Evolutionary conservation across 768 basidiomycete species (phyloP).

Genomic region (Rhodotorula toruloides): DNA sequence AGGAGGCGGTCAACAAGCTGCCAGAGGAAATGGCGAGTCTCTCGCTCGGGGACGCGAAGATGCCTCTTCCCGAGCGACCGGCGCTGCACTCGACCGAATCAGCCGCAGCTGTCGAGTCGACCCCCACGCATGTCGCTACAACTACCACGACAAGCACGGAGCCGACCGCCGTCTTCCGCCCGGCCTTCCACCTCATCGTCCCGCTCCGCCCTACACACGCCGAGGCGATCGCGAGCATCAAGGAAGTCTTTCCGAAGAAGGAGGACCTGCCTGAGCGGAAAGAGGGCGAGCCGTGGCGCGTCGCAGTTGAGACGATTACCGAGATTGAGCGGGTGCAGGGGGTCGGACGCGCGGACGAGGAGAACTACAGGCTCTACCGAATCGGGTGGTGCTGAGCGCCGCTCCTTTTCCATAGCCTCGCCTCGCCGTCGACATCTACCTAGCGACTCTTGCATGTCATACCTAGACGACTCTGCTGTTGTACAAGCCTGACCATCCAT

Average conservation of each 20-base stretch:
- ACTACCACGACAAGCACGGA: not conserved
- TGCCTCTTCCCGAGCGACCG: slow-evolving; percentile 4
- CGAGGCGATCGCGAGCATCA: slow-evolving; percentile 52
- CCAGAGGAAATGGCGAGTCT: slow-evolving; percentile 12
- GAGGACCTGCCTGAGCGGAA: slow-evolving; percentile 6
- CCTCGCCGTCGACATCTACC: too few relatives aligned
- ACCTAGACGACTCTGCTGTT: too few relatives aligned
- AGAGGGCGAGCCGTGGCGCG: slow-evolving; percentile 37
- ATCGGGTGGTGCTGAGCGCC: slow-evolving; percentile 58
- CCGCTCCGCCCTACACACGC: slow-evolving; percentile 57
- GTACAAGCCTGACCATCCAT: too few relatives aligned
- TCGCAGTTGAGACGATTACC: slow-evolving; percentile 55
- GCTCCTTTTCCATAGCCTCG: not conserved
- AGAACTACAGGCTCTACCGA: slow-evolving; percentile 62
- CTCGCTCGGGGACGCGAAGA: slow-evolving; percentile 3
- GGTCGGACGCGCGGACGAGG: slow-evolving; percentile 47
- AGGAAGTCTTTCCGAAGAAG: slow-evolving; percentile 24
- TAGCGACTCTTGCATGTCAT: too few relatives aligned
- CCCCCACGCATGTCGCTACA: slow-evolving; percentile 30
- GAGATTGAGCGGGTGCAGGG: slow-evolving; percentile 52
- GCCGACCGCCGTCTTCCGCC: slow-evolving; percentile 38
- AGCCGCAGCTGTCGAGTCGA: not conserved
- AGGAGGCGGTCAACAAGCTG: not conserved
- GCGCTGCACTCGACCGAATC: slow-evolving; percentile 2
- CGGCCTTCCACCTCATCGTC: slow-evolving; percentile 71